These are phyloP conservation scores for Phytophthora syringae DNA, from an alignment of 352 stramenopile species.

Conservation along the genomic window DNA sequence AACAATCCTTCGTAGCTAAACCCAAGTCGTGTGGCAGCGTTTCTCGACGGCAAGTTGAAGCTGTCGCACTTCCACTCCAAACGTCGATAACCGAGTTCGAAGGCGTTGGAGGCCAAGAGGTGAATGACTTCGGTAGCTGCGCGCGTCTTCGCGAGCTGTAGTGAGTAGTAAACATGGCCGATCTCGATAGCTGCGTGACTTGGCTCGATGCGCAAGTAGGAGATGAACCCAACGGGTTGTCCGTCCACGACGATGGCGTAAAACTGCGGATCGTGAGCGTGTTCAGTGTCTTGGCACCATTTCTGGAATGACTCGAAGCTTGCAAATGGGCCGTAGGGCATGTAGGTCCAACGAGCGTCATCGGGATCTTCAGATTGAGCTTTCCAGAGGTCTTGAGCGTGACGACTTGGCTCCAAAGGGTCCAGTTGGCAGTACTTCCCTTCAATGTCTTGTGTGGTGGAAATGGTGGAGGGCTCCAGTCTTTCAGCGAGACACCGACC, in stretches of 20 bases:
- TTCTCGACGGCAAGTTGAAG: constrained; percentile 13
- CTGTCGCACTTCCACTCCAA: too few species aligned
- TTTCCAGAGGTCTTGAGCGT: constrained; percentile 20
- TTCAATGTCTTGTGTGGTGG: constrained; percentile 8
- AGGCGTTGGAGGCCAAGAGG: constrained; percentile 18
- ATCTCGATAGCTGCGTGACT: constrained; percentile 24
- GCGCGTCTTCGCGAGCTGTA: too few species aligned
- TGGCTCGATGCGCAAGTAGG: constrained; percentile 19
- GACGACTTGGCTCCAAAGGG: constrained; percentile 4
- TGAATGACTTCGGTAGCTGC: constrained; percentile 25
- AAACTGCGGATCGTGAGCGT: constrained; percentile 10
- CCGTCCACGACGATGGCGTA: constrained; percentile 32
- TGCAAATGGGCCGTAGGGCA: constrained; percentile 15
- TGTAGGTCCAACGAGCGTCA: constrained; percentile 24
- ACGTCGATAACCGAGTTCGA: constrained; percentile 22
- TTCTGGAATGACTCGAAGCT: constrained; percentile 18
- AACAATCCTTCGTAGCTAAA: constrained; percentile 31
- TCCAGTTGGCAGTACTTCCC: constrained; percentile 20
- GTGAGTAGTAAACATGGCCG: constrained; percentile 23
- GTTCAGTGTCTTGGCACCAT: background rate
- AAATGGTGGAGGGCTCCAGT: constrained; percentile 19
- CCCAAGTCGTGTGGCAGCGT: constrained; percentile 11
- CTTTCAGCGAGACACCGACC: constrained; percentile 6
- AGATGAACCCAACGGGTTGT: constrained; percentile 13
- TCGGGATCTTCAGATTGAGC: constrained; percentile 13